Evolutionary conservation across 2,329 filamentous ascomycete species (phyloP).

Genomic region (Hypoxylon sp.): DNA sequence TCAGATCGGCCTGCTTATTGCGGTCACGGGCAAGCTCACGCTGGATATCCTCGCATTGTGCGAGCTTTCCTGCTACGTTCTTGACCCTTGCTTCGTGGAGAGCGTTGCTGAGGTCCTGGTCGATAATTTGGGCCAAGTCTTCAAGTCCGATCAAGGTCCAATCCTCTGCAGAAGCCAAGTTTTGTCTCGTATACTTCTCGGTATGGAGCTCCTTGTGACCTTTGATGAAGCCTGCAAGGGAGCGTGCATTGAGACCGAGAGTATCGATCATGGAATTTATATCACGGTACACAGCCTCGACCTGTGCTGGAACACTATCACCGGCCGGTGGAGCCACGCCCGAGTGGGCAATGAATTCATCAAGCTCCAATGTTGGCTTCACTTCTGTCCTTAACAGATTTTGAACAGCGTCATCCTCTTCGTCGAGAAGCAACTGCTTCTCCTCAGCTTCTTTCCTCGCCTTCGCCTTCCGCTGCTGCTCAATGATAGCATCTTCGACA

Average conservation of each 20-base stretch:
- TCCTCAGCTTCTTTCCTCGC: constrained; percentile 70
- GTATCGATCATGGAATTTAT: constrained; percentile 96
- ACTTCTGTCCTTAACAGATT: constrained; percentile 71
- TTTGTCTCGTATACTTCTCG: constrained; percentile 69
- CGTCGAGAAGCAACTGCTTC: constrained; percentile 69
- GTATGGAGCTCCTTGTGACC: constrained; percentile 72
- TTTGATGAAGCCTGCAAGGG: constrained; percentile 74
- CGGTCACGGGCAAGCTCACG: constrained; percentile 79
- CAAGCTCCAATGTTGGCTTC: constrained; percentile 70
- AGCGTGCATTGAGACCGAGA: constrained; percentile 82
- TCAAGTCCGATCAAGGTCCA: constrained; percentile 84
- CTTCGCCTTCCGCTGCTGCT: constrained; percentile 64
- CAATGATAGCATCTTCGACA: constrained; percentile 61
- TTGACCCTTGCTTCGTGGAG: constrained; percentile 77
- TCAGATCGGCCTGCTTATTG: constrained; percentile 81
- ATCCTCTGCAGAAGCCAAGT: constrained; percentile 75
- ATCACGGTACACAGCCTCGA: constrained; percentile 78
- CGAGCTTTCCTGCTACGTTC: constrained; percentile 76
- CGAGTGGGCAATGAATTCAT: constrained; percentile 75
- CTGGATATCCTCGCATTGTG: constrained; percentile 74
- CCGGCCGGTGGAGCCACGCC: constrained; percentile 65
- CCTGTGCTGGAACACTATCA: constrained; percentile 71
- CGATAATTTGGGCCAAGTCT: constrained; percentile 74
- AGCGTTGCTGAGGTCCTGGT: constrained; percentile 71
- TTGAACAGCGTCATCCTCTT: constrained; percentile 78